Base-by-base conservation (phyloP, 73 alveolate genomes). In the Symbiodinium natans region DNA sequence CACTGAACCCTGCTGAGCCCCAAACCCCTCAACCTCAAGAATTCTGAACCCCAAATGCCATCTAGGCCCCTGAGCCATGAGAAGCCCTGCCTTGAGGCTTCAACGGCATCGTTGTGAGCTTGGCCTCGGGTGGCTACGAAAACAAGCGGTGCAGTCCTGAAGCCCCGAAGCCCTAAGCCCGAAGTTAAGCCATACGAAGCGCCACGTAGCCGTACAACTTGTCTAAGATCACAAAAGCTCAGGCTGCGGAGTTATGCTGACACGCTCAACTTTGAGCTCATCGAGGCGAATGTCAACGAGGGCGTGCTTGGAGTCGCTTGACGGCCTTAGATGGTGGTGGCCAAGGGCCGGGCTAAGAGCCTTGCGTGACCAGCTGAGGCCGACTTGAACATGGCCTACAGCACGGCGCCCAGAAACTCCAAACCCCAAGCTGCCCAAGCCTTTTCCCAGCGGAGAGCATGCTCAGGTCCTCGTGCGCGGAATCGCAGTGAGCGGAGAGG, bases 251-350 rank as follows among this genome's bases (percentile, higher is more conserved):
- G 75, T 40, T 87, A 87, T 27, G 40, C 95, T 23, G 68, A 80
- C 41, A 52, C 75, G 63, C 71, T 87, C 34, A 56, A 87, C 86
- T 87, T 87, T 59, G 95, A 87, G 43, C 86, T 87, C 43, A 34
- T 87, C 41, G 95, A 87, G 95, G 63, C 95, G 15, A 87, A 87
- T 29, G 95, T 87, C 73, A 87, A 87, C 25, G 95, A 87, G 25
- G 95, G 95, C 29, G 71, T 29, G 43, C 95, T 87, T 19, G 95
- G 95, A 13, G 95, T 34, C 7, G 19, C 38, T n/a, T n/a, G n/a
- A n/a, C 17, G 8, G 63, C 8, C 63, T 48, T 48, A 17, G 63
- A 48, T 48, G 63, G 23, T 48, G 63, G 63, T 17, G 63, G 23
- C 23, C 63, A 17, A 48, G 63, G 63, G 17, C 63, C 63, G 23